Evolutionary conservation across 768 basidiomycete genomes (phyloP).

Genomic region (Mycena chlorophos): DNA sequence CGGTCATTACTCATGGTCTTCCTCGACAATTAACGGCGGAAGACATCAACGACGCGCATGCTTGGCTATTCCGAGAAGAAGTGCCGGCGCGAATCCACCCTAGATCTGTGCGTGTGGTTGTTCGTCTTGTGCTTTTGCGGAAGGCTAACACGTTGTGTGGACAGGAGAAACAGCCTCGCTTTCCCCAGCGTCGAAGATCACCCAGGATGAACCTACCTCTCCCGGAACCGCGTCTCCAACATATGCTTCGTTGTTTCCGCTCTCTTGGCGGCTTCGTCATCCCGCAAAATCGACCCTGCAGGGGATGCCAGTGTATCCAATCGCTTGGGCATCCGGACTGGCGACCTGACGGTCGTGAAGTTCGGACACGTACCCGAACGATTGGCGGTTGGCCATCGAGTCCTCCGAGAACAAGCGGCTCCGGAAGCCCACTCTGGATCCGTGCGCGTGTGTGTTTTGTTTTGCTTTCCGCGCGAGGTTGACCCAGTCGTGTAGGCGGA

Average conservation of each 20-base stretch:
- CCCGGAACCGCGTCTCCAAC: constrained; percentile 59
- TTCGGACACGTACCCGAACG: constrained; percentile 59
- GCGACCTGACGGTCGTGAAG: constrained; percentile 63
- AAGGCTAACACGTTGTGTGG: too few relatives aligned
- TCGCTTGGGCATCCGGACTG: constrained; percentile 68
- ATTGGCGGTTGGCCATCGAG: constrained; percentile 73
- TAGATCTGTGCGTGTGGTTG: too few relatives aligned
- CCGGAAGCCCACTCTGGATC: constrained; percentile 72
- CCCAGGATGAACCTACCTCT: not conserved
- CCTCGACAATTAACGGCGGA: too few relatives aligned
- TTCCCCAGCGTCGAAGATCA: too few relatives aligned
- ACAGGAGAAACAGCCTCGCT: too few relatives aligned
- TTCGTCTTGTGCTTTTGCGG: too few relatives aligned
- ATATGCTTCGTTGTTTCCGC: constrained; percentile 53
- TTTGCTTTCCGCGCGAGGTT: not conserved
- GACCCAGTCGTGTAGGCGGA: constrained; percentile 66
- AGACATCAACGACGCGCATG: too few relatives aligned
- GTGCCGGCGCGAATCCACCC: too few relatives aligned
- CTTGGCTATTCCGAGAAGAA: too few relatives aligned
- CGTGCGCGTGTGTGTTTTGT: constrained; percentile 47
- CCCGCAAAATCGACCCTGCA: constrained; percentile 55
- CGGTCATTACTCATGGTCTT: constrained; percentile 86
- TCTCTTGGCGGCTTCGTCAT: constrained; percentile 49
- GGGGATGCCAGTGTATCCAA: constrained; percentile 51
- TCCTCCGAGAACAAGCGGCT: constrained; percentile 70